A percentile compares a stretch with the other conserved stretches of the same genome.
These are phyloP conservation scores for Pezicula radicicola DNA, from an alignment of 2,329 filamentous ascomycete genomes.

Conservation along the genomic window DNA sequence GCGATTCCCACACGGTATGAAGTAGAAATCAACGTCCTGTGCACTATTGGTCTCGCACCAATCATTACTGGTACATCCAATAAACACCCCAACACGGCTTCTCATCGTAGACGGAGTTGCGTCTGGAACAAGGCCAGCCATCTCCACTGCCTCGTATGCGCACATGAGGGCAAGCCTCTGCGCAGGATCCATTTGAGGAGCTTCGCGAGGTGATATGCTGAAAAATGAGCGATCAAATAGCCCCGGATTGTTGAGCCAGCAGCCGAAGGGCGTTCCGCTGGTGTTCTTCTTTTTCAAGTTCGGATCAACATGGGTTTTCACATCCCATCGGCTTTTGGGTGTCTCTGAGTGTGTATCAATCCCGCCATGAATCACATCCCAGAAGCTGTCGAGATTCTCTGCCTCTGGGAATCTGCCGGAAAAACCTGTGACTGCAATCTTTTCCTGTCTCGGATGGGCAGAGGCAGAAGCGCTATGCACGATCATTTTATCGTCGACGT, in stretches of 20 bases:
- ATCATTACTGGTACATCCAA: slow-evolving; percentile 15
- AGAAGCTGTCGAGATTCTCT: slow-evolving; percentile 65
- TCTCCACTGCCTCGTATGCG: slow-evolving; percentile 75
- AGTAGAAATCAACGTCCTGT: slow-evolving; percentile 9
- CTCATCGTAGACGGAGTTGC: slow-evolving; percentile 35
- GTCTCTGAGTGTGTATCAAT: slow-evolving; percentile 62
- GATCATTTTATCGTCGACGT: too few species aligned
- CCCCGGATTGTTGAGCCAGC: slow-evolving; percentile 65
- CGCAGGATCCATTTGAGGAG: slow-evolving; percentile 76
- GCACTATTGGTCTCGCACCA: slow-evolving; percentile 13
- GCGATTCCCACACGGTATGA: slow-evolving; percentile 8
- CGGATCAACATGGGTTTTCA: slow-evolving; percentile 65
- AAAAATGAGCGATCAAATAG: slow-evolving; percentile 77
- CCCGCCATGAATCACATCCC: slow-evolving; percentile 70
- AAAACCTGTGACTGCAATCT: slow-evolving; percentile 78
- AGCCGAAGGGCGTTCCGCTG: slow-evolving; percentile 69
- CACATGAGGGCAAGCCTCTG: slow-evolving; percentile 72
- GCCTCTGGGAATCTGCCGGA: slow-evolving; percentile 72
- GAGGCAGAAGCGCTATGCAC: too few species aligned
- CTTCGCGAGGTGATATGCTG: slow-evolving; percentile 83
- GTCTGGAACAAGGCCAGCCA: slow-evolving; percentile 63
- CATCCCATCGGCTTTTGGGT: slow-evolving; percentile 67
- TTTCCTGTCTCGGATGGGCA: too few species aligned
- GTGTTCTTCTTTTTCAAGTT: slow-evolving; percentile 72
- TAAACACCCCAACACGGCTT: slow-evolving; percentile 14